These are phyloP conservation scores for Glycine soja DNA, from an alignment of 306 rosid species.

Conservation along the genomic window DNA sequence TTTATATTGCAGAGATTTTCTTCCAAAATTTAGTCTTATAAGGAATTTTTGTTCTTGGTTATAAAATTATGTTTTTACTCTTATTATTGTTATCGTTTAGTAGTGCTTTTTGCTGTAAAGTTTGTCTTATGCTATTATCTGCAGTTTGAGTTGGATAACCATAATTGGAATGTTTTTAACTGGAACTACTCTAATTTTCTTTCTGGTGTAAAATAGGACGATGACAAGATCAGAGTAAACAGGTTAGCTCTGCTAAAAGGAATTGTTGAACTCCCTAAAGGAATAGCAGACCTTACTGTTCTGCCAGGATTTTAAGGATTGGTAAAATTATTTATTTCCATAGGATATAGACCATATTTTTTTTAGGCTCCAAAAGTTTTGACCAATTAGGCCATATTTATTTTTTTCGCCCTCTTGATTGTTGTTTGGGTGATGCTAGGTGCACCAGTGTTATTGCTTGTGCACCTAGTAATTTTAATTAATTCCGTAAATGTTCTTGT, in stretches of 20 bases:
- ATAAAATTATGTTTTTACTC: background rate
- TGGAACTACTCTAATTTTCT: conserved; percentile 23
- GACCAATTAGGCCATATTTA: background rate
- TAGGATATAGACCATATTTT: conserved; percentile 24
- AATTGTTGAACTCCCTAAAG: conserved; percentile 87
- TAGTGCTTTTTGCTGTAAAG: background rate
- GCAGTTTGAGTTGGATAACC: conserved; percentile 6
- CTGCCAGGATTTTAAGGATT: conserved; percentile 80
- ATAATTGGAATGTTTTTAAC: background rate
- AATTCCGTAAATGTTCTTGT: no score
- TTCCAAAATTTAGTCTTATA: background rate
- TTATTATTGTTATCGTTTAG: background rate
- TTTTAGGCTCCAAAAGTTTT: conserved; percentile 8
- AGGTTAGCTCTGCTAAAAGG: conserved; percentile 79
- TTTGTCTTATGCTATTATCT: background rate
- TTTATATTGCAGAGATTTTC: conserved; percentile 1
- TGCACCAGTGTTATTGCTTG: no score
- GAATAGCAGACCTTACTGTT: conserved; percentile 81
- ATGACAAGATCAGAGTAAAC: conserved; percentile 75
- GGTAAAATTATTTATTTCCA: conserved; percentile 29
- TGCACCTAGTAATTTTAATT: no score
- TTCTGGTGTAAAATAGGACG: conserved; percentile 62
- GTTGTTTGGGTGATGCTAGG: background rate
- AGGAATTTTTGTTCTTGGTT: background rate
- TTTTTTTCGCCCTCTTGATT: background rate